Conservation (phyloP, 2,329 filamentous ascomycete genomes). For the Fusarium xylarioides region DNA sequence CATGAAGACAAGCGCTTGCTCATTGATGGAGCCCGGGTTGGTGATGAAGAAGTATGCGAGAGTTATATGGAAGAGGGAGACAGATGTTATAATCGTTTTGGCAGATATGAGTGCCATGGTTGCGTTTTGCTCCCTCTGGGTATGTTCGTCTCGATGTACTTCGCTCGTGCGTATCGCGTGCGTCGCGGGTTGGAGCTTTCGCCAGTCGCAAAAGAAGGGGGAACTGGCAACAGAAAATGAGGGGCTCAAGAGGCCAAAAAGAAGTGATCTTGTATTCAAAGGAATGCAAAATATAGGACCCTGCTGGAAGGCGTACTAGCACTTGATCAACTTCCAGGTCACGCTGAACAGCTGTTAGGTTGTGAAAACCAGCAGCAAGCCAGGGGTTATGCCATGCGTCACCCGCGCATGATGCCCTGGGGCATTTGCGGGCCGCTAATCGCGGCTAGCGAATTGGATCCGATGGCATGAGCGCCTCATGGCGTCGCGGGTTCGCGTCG, state of each 20-base stretch:
- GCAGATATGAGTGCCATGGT: slow-evolving; percentile 84
- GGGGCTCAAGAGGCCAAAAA: not conserved
- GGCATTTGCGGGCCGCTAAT: slow-evolving; percentile 5
- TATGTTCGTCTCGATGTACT: not conserved
- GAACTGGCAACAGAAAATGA: not conserved
- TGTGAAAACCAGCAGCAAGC: not conserved
- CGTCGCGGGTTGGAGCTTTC: not conserved
- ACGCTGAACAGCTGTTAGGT: slow-evolving; percentile 14
- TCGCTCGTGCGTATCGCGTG: not conserved
- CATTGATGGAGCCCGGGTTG: slow-evolving; percentile 74
- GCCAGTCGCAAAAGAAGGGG: not conserved
- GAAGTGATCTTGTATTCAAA: not conserved
- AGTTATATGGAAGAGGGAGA: slow-evolving; percentile 86
- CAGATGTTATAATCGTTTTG: slow-evolving; percentile 79
- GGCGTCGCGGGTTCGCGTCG: not conserved
- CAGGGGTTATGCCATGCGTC: slow-evolving; percentile 29
- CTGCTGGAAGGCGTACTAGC: not conserved
- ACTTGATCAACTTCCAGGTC: slow-evolving; percentile 26
- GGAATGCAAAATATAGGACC: not conserved
- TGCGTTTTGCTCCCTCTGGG: slow-evolving; percentile 5
- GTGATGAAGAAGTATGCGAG: slow-evolving; percentile 85
- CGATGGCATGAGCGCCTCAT: slow-evolving; percentile 10
- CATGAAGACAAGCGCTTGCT: slow-evolving; percentile 82
- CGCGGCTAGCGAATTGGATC: slow-evolving; percentile 9
- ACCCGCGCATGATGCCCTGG: slow-evolving; percentile 16